phyloP scores from a whole-genome alignment of 2,329 filamentous ascomycete species.

The Byssoonygena ceratinophila region DNA sequence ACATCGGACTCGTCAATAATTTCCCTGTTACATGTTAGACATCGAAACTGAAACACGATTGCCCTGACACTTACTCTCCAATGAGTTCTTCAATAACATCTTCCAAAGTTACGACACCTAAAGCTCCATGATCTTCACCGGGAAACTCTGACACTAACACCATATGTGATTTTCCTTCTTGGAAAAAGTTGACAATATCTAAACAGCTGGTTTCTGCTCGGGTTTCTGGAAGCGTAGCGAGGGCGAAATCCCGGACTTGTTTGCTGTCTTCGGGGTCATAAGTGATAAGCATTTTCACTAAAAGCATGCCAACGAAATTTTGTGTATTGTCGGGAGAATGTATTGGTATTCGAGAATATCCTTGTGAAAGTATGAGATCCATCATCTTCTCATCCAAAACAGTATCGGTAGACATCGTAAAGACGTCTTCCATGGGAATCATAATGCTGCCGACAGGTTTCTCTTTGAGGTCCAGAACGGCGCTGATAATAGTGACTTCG shows the following conservation, averaged over 20 bases:
- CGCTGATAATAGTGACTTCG: conserved; percentile 97
- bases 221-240: conserved; percentile 91
- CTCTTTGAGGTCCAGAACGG: conserved; percentile 89
- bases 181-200: conserved; percentile 99
- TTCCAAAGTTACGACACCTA: conserved; percentile 90
- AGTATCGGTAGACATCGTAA: conserved; percentile 91
- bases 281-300: conserved; percentile 97
- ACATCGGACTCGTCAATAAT: conserved; percentile 99
- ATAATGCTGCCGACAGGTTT: conserved; percentile 93
- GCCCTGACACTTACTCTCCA: conserved; percentile 63
- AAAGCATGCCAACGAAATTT: conserved; percentile 93
- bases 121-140: conserved; percentile 78
- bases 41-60: not conserved
- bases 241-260: conserved; percentile 75
- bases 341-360: conserved; percentile 93
- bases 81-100: conserved; percentile 98
- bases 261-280: conserved; percentile 92
- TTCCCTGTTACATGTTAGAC: conserved; percentile 51
- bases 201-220: conserved; percentile 90
- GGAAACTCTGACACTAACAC: conserved; percentile 85
- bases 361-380: conserved; percentile 83
- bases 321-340: conserved; percentile 70
- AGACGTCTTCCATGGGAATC: conserved; percentile 97
- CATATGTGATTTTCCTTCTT: conserved; percentile 99
- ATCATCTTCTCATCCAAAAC: conserved; percentile 88